Percentiles rank a stretch among this genome's conserved stretches.
Conservation (phyloP, 1,284 basidiomycete genomes). For the Caloboletus firmus region DNA sequence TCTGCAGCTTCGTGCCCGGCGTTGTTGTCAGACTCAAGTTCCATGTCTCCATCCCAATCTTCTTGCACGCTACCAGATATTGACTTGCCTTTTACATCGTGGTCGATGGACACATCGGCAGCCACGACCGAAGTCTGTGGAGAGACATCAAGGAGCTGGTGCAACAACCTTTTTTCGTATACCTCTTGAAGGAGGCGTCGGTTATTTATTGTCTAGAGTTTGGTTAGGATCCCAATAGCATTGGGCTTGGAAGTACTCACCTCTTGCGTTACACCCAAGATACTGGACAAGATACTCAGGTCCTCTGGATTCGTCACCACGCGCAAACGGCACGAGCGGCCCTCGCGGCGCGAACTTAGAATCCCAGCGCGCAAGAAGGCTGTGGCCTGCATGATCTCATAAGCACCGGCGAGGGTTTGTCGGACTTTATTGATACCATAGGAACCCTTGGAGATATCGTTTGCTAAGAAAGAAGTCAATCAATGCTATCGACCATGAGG, state of each 20-base stretch:
- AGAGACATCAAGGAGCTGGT: slow-evolving; percentile 57
- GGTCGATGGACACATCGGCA: slow-evolving; percentile 22
- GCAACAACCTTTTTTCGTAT: slow-evolving; percentile 61
- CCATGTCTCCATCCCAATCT: slow-evolving; percentile 42
- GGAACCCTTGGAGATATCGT: slow-evolving; percentile 91
- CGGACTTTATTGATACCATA: slow-evolving; percentile 83
- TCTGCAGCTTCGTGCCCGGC: neutral
- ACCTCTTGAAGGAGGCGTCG: slow-evolving; percentile 69
- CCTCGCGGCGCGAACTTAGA: slow-evolving; percentile 52
- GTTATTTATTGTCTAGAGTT: slow-evolving; percentile 65
- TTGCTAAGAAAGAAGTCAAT: slow-evolving; percentile 51
- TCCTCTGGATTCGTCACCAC: slow-evolving; percentile 55
- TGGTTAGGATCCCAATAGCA: slow-evolving; percentile 8
- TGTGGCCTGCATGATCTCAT: slow-evolving; percentile 76
- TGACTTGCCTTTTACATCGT: slow-evolving; percentile 4
- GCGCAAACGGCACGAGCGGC: slow-evolving; percentile 48
- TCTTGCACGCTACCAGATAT: slow-evolving; percentile 34
- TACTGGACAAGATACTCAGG: slow-evolving; percentile 76
- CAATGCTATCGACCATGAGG: slow-evolving; percentile 1
- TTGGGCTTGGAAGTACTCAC: slow-evolving; percentile 43
- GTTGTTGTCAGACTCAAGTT: slow-evolving; percentile 23
- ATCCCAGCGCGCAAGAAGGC: slow-evolving; percentile 61
- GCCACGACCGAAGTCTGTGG: slow-evolving; percentile 30
- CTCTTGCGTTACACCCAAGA: slow-evolving; percentile 83
- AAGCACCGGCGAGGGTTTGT: slow-evolving; percentile 83